Conservation (phyloP, 2,329 filamentous ascomycete genomes). For the Aotearoamyces nothofagi region DNA sequence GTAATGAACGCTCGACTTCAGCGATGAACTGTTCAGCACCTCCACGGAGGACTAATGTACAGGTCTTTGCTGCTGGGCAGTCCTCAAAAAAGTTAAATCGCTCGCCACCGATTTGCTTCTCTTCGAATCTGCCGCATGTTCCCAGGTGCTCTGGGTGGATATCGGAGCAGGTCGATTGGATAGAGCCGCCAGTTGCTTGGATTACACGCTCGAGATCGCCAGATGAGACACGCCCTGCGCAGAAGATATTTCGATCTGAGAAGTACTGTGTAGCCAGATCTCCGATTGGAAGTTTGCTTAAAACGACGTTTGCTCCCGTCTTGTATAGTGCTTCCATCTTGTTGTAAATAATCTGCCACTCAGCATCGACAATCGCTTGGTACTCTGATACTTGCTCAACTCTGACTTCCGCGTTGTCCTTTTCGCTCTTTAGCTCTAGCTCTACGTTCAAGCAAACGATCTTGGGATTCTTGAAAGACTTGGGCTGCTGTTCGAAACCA, state of each 20-base stretch:
- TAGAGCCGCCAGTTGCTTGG: constrained; percentile 79
- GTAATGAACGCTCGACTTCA: constrained; percentile 91
- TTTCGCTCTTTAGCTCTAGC: constrained; percentile 95
- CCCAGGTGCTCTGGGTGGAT: constrained; percentile 82
- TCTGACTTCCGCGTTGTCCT: constrained; percentile 96
- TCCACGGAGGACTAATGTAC: constrained; percentile 86
- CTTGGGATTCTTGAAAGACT: constrained; percentile 85
- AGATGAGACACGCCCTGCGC: constrained; percentile 77
- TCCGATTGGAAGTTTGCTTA: constrained; percentile 93
- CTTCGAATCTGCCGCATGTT: constrained; percentile 80
- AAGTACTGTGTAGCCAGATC: constrained; percentile 97
- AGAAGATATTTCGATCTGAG: constrained; percentile 96
- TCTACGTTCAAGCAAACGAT: constrained; percentile 97
- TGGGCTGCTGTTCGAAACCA: constrained; percentile 98
- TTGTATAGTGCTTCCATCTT: constrained; percentile 92
- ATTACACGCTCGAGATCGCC: constrained; percentile 95
- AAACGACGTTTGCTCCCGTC: constrained; percentile 91
- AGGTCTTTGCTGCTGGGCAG: constrained; percentile 90
- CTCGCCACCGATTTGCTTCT: constrained; percentile 93
- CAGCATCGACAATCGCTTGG: constrained; percentile 96
- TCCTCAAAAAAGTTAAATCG: constrained; percentile 98
- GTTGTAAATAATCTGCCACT: constrained; percentile 99
- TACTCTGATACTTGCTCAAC: constrained; percentile 98
- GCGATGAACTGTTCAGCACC: constrained; percentile 98
- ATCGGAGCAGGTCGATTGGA: constrained; percentile 94